Evolutionary conservation across 805 yeast species (phyloP).

Genomic region (Candida takata): DNA sequence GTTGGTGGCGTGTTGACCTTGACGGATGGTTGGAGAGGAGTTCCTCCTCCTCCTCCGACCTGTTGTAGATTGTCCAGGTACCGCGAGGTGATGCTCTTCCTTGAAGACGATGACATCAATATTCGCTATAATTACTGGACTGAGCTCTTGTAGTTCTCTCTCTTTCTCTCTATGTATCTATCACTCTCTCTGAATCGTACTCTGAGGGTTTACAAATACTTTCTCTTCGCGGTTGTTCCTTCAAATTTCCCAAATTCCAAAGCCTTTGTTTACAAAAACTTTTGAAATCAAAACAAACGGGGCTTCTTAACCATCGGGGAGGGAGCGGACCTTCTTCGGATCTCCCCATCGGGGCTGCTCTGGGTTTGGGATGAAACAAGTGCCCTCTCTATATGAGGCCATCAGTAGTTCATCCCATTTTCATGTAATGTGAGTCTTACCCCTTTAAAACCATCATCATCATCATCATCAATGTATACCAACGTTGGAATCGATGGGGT

Average conservation of each 20-base stretch:
- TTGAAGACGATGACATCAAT: constrained; percentile 4
- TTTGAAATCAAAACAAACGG: constrained; percentile 10
- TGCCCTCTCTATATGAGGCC: no score
- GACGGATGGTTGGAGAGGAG: constrained; percentile 16
- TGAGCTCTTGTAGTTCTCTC: background rate
- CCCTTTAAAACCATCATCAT: no score
- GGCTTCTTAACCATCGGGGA: constrained; percentile 3
- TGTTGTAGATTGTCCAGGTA: constrained; percentile 19
- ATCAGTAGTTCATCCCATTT: no score
- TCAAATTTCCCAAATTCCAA: no score
- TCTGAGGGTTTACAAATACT: background rate
- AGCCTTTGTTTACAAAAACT: constrained; percentile 7
- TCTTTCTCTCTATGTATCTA: background rate
- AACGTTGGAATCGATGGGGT: no score
- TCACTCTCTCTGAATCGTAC: background rate
- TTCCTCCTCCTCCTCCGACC: constrained; percentile 5
- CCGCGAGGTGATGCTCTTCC: constrained; percentile 21
- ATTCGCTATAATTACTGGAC: no score
- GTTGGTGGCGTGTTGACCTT: constrained; percentile 11
- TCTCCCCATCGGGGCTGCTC: no score
- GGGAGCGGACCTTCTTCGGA: no score
- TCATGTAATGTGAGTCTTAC: no score
- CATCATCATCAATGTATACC: no score
- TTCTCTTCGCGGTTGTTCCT: no score
- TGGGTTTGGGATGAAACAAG: no score